Evolutionary conservation across 2,329 filamentous ascomycete genomes (phyloP), one percentile per base, ranked within the genome.

Genomic region (Parafenestella ontariensis): DNA sequence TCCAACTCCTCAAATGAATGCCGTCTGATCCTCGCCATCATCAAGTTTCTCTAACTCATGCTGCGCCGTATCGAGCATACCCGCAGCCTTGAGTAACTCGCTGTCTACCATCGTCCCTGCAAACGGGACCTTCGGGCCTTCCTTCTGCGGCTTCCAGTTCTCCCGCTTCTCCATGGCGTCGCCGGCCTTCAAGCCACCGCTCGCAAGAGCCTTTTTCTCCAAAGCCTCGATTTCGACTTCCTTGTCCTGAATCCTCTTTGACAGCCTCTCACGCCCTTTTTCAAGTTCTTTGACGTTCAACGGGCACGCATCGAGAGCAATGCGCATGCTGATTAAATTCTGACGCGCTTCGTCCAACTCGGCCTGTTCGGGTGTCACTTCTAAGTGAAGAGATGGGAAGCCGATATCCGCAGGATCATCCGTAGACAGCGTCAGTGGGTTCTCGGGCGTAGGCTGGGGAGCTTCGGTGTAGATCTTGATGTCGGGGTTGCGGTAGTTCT

Each of bases 401-500:
- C 46, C 34, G 13, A 34, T 6, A 2, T 28, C 11, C 6, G 52
- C 41, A 1, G 40, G 23, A 3, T 50, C 42, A 23, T 59, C 49
- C 1, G 60, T 49, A 9, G 60, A 62, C 3, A 67, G 33, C 1
- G 26, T 46, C 10, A 68, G 49, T 0, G 65, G 62, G 3, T 57
- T 60, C 6, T 65, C 59, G 1, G 56, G 58, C 5, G 57, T 64
- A 5, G 64, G 64, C 17, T 52, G 48, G 8, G 64, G 60, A 29
- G 53, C 39, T 9, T 56, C 26, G 3, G 24, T 45, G 23, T 40
- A 49, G 21, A 62, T 37, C 6, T 37, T 56, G 34, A 74, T 67
- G 1, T 50, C 28, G 5, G 69, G 72, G 46, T 77, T 77, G 47
- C 61, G 47, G 50, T 68, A 77, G 26, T 61, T 49, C 76, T 70